Percentiles rank a stretch among this genome's conserved stretches.
These are phyloP conservation scores for Tetradesmus lagerheimii DNA, from an alignment of 139 green algal genomes.

Conservation along the genomic window DNA sequence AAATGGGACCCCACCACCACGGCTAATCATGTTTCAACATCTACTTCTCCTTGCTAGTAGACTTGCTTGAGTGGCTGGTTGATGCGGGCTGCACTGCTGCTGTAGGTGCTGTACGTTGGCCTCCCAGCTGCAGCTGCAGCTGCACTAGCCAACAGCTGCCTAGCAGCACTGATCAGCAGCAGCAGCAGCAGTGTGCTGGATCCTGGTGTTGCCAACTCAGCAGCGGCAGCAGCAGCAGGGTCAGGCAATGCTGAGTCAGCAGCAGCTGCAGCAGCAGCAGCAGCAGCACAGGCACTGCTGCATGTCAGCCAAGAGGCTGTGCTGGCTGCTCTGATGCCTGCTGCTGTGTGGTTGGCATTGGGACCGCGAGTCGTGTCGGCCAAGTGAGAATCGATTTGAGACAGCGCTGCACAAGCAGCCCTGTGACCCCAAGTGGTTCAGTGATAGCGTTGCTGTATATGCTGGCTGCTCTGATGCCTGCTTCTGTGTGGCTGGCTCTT, in stretches of 20 bases:
- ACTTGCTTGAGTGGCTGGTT: too few relatives aligned
- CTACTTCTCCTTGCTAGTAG: too few relatives aligned
- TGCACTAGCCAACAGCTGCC: not conserved
- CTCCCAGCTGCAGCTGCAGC: slow-evolving; percentile 34
- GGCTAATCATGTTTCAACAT: too few relatives aligned
- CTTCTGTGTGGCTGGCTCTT: not conserved
- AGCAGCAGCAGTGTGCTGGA: slow-evolving; percentile 1
- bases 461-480: not conserved
- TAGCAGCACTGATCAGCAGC: not conserved
- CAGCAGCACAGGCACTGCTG: not conserved
- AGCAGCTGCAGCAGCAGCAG: not conserved
- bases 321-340: slow-evolving; percentile 17
- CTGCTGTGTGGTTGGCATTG: not conserved
- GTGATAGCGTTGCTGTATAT: too few relatives aligned
- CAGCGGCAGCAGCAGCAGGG: slow-evolving; percentile 20
- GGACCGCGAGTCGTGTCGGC: not conserved
- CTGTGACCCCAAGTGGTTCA: too few relatives aligned
- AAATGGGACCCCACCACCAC: too few relatives aligned
- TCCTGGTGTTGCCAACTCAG: not conserved
- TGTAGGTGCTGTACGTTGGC: slow-evolving; percentile 20
- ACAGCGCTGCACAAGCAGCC: not conserved
- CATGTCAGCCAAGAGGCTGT: slow-evolving; percentile 30
- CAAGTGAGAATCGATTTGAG: not conserved
- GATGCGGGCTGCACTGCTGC: not conserved
- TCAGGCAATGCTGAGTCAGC: not conserved